Evolutionary conservation across 2,329 filamentous ascomycete species (phyloP).

Genomic region (Pseudogymnoascus sp.): DNA sequence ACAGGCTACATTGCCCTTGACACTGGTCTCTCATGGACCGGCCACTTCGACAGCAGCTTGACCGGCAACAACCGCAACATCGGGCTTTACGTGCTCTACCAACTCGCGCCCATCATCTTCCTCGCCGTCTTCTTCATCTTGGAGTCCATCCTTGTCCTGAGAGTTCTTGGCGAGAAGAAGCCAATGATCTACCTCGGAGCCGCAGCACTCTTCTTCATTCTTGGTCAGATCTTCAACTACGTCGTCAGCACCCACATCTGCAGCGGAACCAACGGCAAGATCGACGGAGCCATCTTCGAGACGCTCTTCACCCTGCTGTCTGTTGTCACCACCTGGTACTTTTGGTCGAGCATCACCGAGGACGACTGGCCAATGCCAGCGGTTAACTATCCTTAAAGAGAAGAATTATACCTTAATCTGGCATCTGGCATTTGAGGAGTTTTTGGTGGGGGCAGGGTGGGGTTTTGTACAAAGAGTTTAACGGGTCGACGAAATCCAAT

Average conservation of each 20-base stretch:
- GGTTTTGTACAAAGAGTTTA: slow-evolving; percentile 6
- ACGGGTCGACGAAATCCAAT: background rate
- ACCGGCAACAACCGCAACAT: slow-evolving; percentile 63
- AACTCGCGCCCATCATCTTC: slow-evolving; percentile 81
- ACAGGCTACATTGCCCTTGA: slow-evolving; percentile 95
- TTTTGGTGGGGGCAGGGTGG: background rate
- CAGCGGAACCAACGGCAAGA: slow-evolving; percentile 70
- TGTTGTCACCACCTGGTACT: slow-evolving; percentile 79
- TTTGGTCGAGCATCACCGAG: slow-evolving; percentile 99
- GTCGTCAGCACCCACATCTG: slow-evolving; percentile 88
- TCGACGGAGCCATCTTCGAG: slow-evolving; percentile 89
- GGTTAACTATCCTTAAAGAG: slow-evolving; percentile 18
- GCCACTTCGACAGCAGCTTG: slow-evolving; percentile 58
- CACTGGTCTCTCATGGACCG: slow-evolving; percentile 80
- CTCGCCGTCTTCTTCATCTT: slow-evolving; percentile 81
- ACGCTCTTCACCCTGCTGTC: slow-evolving; percentile 84
- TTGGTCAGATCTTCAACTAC: slow-evolving; percentile 95
- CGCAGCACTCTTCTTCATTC: slow-evolving; percentile 74
- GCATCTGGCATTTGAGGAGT: slow-evolving; percentile 14
- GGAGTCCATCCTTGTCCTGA: slow-evolving; percentile 74
- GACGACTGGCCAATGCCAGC: slow-evolving; percentile 79
- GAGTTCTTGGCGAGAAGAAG: slow-evolving; percentile 76
- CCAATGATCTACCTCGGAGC: slow-evolving; percentile 83
- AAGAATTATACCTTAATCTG: slow-evolving; percentile 33
- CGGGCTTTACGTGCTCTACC: slow-evolving; percentile 88